Evolutionary conservation across 192 early-diverging fungal species (phyloP).

Genomic region (Diversispora epigaea): DNA sequence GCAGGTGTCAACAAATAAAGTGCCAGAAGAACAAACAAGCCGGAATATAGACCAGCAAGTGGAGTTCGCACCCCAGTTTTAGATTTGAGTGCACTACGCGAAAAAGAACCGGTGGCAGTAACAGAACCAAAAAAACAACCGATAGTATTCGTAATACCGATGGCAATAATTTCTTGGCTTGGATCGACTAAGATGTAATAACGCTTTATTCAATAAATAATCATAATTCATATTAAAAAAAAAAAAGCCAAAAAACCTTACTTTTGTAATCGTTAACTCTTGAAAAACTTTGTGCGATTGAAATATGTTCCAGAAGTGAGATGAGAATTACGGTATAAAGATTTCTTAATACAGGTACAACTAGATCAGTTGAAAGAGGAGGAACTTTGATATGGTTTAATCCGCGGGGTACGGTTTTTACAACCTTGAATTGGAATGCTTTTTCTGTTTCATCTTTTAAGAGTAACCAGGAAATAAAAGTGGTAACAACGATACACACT

Average conservation of each 20-base stretch:
- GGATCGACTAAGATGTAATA: slow-evolving; percentile 43
- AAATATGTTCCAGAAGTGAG: slow-evolving; percentile 85
- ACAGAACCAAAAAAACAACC: slow-evolving; percentile 85
- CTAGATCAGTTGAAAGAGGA: not conserved
- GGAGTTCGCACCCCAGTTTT: slow-evolving; percentile 83
- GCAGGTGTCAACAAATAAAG: slow-evolving; percentile 81
- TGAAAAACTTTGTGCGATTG: slow-evolving; percentile 84
- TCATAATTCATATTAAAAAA: not conserved
- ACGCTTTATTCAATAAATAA: not conserved
- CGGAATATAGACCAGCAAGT: slow-evolving; percentile 74
- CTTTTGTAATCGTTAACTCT: slow-evolving; percentile 79
- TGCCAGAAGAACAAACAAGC: slow-evolving; percentile 74
- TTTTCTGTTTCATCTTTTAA: slow-evolving; percentile 67
- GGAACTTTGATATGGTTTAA: slow-evolving; percentile 54
- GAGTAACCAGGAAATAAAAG: slow-evolving; percentile 37
- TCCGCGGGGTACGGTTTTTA: slow-evolving; percentile 74
- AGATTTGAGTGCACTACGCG: slow-evolving; percentile 87
- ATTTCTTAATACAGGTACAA: not conserved
- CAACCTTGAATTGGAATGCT: slow-evolving; percentile 56
- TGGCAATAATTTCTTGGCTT: slow-evolving; percentile 87
- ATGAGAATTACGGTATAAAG: slow-evolving; percentile 64
- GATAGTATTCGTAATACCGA: slow-evolving; percentile 85
- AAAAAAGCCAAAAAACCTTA: slow-evolving; percentile 36
- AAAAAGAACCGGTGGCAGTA: slow-evolving; percentile 91
- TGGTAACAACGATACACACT: not conserved